Evolutionary conservation across 352 stramenopile genomes (phyloP).

Genomic region (Phytopythium delawarense): DNA sequence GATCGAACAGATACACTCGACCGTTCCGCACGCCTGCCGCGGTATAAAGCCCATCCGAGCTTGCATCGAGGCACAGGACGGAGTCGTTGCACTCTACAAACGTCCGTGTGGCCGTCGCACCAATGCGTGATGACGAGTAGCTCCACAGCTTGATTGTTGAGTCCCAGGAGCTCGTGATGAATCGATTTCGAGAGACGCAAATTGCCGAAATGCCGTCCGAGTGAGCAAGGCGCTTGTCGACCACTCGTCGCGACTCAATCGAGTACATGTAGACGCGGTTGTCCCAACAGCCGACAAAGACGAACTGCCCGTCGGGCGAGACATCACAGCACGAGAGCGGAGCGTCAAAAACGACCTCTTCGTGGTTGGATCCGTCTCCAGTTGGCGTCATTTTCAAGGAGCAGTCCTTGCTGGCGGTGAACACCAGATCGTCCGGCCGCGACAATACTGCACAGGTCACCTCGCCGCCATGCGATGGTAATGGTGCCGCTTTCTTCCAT

Average conservation of each 20-base stretch:
- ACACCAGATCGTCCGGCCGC: constrained; percentile 40
- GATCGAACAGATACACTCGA: constrained; percentile 45
- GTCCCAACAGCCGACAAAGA: constrained; percentile 72
- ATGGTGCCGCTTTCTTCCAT: constrained; percentile 43
- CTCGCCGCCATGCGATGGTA: constrained; percentile 49
- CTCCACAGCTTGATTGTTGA: constrained; percentile 73
- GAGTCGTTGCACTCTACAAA: constrained; percentile 65
- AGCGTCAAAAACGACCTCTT: constrained; percentile 25
- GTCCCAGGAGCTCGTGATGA: constrained; percentile 77
- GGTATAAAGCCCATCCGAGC: constrained; percentile 39
- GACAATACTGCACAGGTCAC: constrained; percentile 62
- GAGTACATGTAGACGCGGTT: constrained; percentile 79
- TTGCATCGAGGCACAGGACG: constrained; percentile 64
- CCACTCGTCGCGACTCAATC: constrained; percentile 33
- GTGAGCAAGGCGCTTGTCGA: constrained; percentile 66
- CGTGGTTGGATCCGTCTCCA: constrained; percentile 20
- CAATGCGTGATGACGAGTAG: constrained; percentile 52
- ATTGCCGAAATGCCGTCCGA: constrained; percentile 70
- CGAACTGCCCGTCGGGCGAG: constrained; percentile 52
- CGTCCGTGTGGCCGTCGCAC: constrained; percentile 41
- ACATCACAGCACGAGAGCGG: constrained; percentile 70
- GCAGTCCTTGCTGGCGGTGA: constrained; percentile 69
- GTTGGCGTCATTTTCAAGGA: constrained; percentile 50
- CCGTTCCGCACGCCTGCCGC: constrained; percentile 58
- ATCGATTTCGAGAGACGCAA: constrained; percentile 45